Evolutionary conservation across 495 filamentous ascomycete genomes (phyloP), one percentile per base, ranked within the genome.

Genomic region (Aspergillus campestris): DNA sequence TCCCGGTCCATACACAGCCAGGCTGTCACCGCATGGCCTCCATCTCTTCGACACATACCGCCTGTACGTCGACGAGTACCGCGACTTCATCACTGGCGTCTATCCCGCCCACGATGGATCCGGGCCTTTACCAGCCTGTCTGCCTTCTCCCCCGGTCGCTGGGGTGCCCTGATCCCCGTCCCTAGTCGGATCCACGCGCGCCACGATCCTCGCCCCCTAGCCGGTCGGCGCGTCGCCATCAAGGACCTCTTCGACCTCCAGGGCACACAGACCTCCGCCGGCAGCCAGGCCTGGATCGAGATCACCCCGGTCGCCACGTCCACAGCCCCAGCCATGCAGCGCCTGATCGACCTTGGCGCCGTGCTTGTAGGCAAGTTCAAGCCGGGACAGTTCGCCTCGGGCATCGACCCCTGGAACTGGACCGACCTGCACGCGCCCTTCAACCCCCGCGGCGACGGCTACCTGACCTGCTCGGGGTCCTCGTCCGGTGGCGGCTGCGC

Each of bases 211-310:
- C 50, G 50, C 11, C 73, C 73, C 0, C 58, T 79, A 5, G 65
- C 67, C 5, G 75, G 77, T 6, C 55, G 70, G n/a, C 65, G 81
- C 8, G 47, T 82, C 3, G 78, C 71, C 1, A 62, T 83, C 49
- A 86, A 86, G 58, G 81, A 83, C 48, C 75, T 81, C 40, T 79
- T 72, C 56, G 66, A 78, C 28, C 56, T 84, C 8, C 66, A 65
- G 0, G 80, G 81, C 3, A 52, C 79, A 1, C 72, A 71, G 44
- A 75, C 71, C 0, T 70, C 71, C 29, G 66, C 72, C 46, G 74
- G 78, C n/a, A 80, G 78, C 53, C 59, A 75, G 8, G 77, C 75
- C 0, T 80, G 70, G 64, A 74, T 78, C 41, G 56, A 71, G 14
- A 58, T 79, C 0, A 83, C 77, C 46, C 66, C 70, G 1, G 47